Evolutionary conservation across 2,329 filamentous ascomycete genomes (phyloP), one percentile per base, ranked within the genome.

Genomic region (Xylariales sp.): DNA sequence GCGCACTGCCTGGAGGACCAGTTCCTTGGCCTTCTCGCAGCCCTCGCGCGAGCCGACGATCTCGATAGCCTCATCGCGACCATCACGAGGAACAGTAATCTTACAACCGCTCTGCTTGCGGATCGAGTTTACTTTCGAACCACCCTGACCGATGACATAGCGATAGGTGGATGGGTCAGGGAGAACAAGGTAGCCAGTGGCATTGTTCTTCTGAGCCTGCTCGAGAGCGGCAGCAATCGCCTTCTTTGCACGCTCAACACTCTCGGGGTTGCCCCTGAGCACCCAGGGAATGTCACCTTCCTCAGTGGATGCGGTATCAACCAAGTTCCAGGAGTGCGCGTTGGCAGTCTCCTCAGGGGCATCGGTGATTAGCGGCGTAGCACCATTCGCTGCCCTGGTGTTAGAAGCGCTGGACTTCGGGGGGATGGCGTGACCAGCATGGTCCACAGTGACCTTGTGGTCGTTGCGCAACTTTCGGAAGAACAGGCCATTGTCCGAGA

Each of bases 351-450:
- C 66, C 12, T 81, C 77, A 1, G 77, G 75, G 37, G 93, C 87
- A 55, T 97, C 93, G 1, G 90, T 97, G 63, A 97, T 97, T 50
- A 98, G 66, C n/a, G 93, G 93, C 40, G 95, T 75, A 27, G 78
- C 65, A 33, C 70, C 74, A 30, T 76, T 78, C 46, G 78, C 83
- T 27, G 71, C 69, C 16, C 78, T 74, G 7, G 67, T 60, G 43
- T 69, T 60, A 41, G 71, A 63, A 41, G 76, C 64, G 19, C 66
- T 60, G 8, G 84, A 76, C 65, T 83, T 89, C 27, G 81, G 60
- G 5, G 93, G 93, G 4, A 85, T 69, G 40, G 83, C 69, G 43
- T 93, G 81, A 30, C 90, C 89, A 39, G 81, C 86, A 58, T 97
- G 93, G 61, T 97, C 90, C 37, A 98, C 85, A 1, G 85, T 93